These are phyloP conservation scores for Penicillium riverlandense DNA, from an alignment of 495 filamentous ascomycete genomes.

Conservation along the genomic window DNA sequence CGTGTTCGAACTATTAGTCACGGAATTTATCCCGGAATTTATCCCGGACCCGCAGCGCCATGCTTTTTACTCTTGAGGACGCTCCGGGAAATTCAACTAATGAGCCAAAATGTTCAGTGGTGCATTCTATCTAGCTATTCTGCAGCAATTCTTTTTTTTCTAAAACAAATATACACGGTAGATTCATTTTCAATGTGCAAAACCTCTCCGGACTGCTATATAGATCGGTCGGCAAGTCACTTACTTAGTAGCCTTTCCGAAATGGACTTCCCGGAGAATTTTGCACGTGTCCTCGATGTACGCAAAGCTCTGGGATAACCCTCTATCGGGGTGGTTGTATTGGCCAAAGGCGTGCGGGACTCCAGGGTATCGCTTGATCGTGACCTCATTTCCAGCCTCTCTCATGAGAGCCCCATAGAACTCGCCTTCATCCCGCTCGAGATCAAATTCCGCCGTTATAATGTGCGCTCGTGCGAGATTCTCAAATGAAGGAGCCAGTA, in stretches of 20 bases:
- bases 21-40: too few relatives aligned
- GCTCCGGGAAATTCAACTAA: too few relatives aligned
- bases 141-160: too few relatives aligned
- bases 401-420: conserved; percentile 13
- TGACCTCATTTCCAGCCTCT: conserved; percentile 15
- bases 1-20: not conserved
- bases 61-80: too few relatives aligned
- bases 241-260: not conserved
- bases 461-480: conserved; percentile 17
- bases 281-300: conserved; percentile 8
- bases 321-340: conserved; percentile 12
- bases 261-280: conserved; percentile 6
- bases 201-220: too few relatives aligned
- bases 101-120: too few relatives aligned
- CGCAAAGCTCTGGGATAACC: conserved; percentile 6
- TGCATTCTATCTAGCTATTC: too few relatives aligned
- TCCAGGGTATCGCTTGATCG: conserved; percentile 15
- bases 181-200: too few relatives aligned
- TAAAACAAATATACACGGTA: too few relatives aligned
- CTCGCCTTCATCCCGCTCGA: conserved; percentile 21
- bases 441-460: conserved; percentile 19
- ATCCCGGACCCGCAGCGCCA: too few relatives aligned
- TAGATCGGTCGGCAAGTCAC: not conserved
- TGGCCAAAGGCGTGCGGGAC: conserved; percentile 23
- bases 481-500: conserved; percentile 11